phyloP scores from a whole-genome alignment of 257 asterid genomes.

The Scutellaria baicalensis region DNA sequence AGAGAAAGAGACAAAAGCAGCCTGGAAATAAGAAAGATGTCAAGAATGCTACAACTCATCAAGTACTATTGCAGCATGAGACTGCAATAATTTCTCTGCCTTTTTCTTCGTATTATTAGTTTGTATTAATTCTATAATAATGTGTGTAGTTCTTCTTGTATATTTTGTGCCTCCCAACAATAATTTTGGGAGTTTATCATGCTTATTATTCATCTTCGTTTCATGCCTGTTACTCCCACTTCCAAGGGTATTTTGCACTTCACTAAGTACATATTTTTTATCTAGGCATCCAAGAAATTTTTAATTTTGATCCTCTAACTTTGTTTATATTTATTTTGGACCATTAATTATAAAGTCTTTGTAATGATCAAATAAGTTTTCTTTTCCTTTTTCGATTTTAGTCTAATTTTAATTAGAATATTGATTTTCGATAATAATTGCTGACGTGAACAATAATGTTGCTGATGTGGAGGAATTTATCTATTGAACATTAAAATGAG shows the following conservation, averaged over 20 bases:
- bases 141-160: conserved; percentile 1
- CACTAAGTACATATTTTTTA: too few relatives aligned
- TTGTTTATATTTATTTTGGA: too few relatives aligned
- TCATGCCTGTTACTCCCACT: neutral
- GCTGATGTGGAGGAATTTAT: too few relatives aligned
- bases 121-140: neutral
- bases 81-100: neutral
- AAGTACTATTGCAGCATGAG: conserved; percentile 11
- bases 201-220: neutral
- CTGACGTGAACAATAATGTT: too few relatives aligned
- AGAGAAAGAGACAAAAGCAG: conserved; percentile 29
- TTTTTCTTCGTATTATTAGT: neutral
- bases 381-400: too few relatives aligned
- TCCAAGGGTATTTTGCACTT: too few relatives aligned
- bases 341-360: too few relatives aligned
- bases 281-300: too few relatives aligned
- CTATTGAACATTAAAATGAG: too few relatives aligned
- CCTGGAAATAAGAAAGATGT: conserved; percentile 18
- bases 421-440: too few relatives aligned
- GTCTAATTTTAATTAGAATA: too few relatives aligned
- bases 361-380: too few relatives aligned
- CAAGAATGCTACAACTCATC: conserved; percentile 9
- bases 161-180: neutral
- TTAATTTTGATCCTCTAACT: neutral
- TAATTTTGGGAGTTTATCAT: neutral